Evolutionary conservation across 1,139 yeast species (phyloP).

Genomic region (Kluyveromyces sp.): DNA sequence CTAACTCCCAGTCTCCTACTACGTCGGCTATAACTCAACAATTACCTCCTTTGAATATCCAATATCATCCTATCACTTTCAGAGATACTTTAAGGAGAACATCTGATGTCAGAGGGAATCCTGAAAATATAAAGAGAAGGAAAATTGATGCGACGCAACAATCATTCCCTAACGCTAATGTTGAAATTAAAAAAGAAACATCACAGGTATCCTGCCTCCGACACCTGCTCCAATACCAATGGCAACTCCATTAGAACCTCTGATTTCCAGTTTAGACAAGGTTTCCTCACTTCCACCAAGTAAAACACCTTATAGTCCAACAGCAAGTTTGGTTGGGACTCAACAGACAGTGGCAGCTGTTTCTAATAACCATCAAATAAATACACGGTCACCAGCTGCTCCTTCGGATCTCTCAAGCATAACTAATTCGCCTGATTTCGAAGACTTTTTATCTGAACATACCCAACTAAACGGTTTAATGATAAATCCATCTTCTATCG

Average conservation of each 20-base stretch:
- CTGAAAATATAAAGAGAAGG: constrained; percentile 15
- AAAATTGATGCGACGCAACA: constrained; percentile 6
- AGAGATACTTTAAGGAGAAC: constrained; percentile 25
- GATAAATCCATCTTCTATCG: constrained; percentile 27
- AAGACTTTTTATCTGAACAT: constrained; percentile 27
- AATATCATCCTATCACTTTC: constrained; percentile 30
- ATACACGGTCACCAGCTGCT: constrained; percentile 10
- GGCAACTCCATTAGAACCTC: constrained; percentile 10
- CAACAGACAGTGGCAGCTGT: background rate
- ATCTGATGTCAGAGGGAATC: constrained; percentile 16
- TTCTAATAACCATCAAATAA: background rate
- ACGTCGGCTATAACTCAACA: background rate
- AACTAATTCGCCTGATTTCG: constrained; percentile 26
- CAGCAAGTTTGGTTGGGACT: background rate
- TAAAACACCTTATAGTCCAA: background rate
- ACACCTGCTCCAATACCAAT: constrained; percentile 7
- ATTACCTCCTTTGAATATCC: constrained; percentile 23
- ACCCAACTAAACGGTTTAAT: constrained; percentile 25
- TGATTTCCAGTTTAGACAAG: background rate
- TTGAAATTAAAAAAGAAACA: constrained; percentile 9
- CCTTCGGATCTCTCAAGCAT: constrained; percentile 17
- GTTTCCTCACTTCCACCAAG: background rate
- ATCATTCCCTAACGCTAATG: background rate
- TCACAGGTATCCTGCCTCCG: background rate
- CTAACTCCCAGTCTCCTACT: background rate